Percentiles rank a stretch among this genome's conserved stretches.
Conservation (phyloP, 169 alveolate species). For the Besnoitia besnoiti region DNA sequence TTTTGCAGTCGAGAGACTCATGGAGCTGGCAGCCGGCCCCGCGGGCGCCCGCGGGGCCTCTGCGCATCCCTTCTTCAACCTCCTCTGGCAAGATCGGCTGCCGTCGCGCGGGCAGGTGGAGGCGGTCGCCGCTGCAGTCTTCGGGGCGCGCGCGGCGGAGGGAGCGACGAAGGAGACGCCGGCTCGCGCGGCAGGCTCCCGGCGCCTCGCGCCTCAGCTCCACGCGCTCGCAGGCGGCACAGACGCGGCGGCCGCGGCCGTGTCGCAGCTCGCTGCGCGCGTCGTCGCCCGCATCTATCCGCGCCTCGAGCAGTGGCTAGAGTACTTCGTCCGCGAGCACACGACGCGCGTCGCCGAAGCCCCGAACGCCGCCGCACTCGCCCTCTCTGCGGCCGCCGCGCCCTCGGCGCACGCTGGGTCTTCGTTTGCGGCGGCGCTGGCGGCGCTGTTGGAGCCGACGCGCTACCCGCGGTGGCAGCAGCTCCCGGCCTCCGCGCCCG, state of each 20-base stretch:
- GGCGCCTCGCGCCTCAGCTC: not conserved
- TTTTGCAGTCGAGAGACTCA: not conserved
- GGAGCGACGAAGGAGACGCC: not conserved
- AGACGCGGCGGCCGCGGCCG: not conserved
- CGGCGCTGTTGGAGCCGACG: not conserved
- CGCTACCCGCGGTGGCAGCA: not conserved
- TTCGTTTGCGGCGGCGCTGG: not conserved
- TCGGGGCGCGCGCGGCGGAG: not conserved
- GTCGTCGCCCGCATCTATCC: not conserved
- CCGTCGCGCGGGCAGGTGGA: not conserved
- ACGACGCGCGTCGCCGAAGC: not conserved
- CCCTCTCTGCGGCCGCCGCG: not conserved
- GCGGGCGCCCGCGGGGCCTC: not conserved
- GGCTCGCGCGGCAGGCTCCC: not conserved
- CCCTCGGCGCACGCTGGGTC: not conserved
- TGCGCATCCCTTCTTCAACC: not conserved
- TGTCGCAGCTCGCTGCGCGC: not conserved
- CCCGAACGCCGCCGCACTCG: not conserved
- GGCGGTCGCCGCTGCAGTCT: not conserved
- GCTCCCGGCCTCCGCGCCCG: not conserved
- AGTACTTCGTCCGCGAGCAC: not conserved
- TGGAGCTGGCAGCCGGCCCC: not conserved
- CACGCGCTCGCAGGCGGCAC: not conserved
- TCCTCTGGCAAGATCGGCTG: not conserved
- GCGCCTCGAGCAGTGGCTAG: not conserved